phyloP scores from a whole-genome alignment of 352 stramenopile genomes.

The Globisporangium alternatum region DNA sequence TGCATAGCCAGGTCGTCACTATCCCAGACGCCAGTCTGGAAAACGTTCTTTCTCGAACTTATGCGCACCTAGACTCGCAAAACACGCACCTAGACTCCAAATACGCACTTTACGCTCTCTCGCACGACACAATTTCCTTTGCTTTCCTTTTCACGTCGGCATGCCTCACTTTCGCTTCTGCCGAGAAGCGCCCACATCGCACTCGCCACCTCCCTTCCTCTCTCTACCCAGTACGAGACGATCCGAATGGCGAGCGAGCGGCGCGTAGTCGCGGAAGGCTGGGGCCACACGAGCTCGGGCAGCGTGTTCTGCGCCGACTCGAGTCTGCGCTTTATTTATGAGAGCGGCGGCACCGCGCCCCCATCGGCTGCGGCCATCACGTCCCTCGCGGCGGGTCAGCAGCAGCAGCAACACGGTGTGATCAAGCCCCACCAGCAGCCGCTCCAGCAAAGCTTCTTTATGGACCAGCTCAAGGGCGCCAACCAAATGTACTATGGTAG shows the following conservation, averaged over 20 bases:
- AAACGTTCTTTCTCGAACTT: not conserved
- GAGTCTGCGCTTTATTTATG: slow-evolving; percentile 79
- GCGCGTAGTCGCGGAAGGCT: slow-evolving; percentile 69
- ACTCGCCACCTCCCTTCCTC: not conserved
- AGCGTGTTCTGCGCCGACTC: slow-evolving; percentile 83
- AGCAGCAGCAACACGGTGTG: slow-evolving; percentile 4
- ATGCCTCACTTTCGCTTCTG: slow-evolving; percentile 5
- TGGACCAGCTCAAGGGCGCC: slow-evolving; percentile 20
- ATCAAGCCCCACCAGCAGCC: not conserved
- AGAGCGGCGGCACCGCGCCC: slow-evolving; percentile 28
- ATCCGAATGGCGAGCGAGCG: slow-evolving; percentile 25
- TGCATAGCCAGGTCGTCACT: no score
- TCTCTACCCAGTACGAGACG: not conserved
- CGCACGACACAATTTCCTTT: not conserved
- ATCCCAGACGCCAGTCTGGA: no score
- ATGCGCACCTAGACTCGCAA: not conserved
- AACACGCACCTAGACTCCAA: not conserved
- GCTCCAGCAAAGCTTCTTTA: slow-evolving; percentile 13
- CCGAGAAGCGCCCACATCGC: slow-evolving; percentile 3
- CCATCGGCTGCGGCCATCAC: slow-evolving; percentile 26
- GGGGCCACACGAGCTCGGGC: slow-evolving; percentile 45
- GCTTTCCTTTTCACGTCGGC: not conserved
- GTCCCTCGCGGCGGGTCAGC: slow-evolving; percentile 21
- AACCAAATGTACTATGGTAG: slow-evolving; percentile 10
- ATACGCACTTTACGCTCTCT: not conserved